These are phyloP conservation scores for Pilaira anomala DNA, from an alignment of 192 early-diverging fungal genomes.

Conservation along the genomic window DNA sequence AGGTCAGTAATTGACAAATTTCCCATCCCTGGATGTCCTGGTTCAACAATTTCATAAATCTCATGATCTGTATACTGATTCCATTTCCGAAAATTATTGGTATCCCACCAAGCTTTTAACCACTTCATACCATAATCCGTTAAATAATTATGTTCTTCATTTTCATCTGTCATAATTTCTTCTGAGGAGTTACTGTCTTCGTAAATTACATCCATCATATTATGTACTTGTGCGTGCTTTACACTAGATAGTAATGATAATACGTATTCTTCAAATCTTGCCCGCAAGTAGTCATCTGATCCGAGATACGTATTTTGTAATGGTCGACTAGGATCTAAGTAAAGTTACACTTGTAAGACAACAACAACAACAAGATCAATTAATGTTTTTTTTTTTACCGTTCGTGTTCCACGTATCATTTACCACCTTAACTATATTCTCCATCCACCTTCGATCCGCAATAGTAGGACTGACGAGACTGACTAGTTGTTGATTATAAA, in stretches of 20 bases:
- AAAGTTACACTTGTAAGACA: not conserved
- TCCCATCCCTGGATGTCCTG: conserved; percentile 54
- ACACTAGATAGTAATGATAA: conserved; percentile 63
- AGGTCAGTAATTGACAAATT: conserved; percentile 47
- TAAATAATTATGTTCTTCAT: conserved; percentile 52
- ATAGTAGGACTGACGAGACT: conserved; percentile 54
- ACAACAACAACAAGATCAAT: not conserved
- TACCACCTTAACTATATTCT: conserved; percentile 69
- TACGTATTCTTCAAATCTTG: conserved; percentile 73
- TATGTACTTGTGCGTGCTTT: conserved; percentile 49
- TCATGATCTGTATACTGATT: conserved; percentile 53
- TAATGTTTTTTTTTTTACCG: conserved; percentile 30
- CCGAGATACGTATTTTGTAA: conserved; percentile 68
- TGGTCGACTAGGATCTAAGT: conserved; percentile 31
- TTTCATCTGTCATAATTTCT: conserved; percentile 31
- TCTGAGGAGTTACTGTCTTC: conserved; percentile 15
- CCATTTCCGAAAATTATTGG: conserved; percentile 69
- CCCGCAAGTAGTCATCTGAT: conserved; percentile 74
- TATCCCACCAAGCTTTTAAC: conserved; percentile 64
- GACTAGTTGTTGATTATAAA: conserved; percentile 58
- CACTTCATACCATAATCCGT: conserved; percentile 62
- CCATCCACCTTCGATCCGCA: conserved; percentile 76
- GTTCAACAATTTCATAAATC: conserved; percentile 56
- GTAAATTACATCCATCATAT: conserved; percentile 20
- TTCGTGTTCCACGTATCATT: conserved; percentile 53